Conservation (phyloP, 2,329 filamentous ascomycete genomes). For the Cordyceps cicadae region DNA sequence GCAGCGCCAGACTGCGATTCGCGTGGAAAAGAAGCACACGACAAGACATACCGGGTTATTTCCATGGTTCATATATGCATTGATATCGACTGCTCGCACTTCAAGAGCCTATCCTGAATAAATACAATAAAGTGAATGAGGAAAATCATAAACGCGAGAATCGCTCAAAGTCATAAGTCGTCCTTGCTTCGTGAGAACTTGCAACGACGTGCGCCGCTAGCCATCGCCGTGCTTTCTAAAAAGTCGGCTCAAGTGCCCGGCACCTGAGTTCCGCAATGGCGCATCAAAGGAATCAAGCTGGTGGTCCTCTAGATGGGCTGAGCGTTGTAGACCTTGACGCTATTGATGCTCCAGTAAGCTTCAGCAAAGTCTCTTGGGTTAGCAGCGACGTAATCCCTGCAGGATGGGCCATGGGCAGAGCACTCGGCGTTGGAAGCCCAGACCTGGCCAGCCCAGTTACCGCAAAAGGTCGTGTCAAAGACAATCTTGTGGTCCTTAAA, state of each 20-base stretch:
- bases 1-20: too few relatives aligned
- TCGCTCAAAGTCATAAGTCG: neutral
- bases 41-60: too few relatives aligned
- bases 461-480: slow-evolving; percentile 80
- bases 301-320: neutral
- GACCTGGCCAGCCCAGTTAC: slow-evolving; percentile 70
- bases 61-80: neutral
- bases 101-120: slow-evolving; percentile 1
- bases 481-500: slow-evolving; percentile 70
- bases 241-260: neutral
- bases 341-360: slow-evolving; percentile 71
- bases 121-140: slow-evolving; percentile 1
- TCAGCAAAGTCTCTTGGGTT: slow-evolving; percentile 64
- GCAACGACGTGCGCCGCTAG: neutral
- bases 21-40: too few relatives aligned
- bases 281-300: slow-evolving; percentile 2
- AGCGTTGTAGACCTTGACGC: slow-evolving; percentile 51
- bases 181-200: neutral
- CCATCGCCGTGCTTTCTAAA: neutral
- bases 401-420: slow-evolving; percentile 51
- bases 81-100: neutral
- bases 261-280: neutral
- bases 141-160: slow-evolving; percentile 1
- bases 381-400: slow-evolving; percentile 61
- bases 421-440: slow-evolving; percentile 55